Evolutionary conservation across 352 stramenopile species (phyloP).

Genomic region (Chrysophaeum taylorii): DNA sequence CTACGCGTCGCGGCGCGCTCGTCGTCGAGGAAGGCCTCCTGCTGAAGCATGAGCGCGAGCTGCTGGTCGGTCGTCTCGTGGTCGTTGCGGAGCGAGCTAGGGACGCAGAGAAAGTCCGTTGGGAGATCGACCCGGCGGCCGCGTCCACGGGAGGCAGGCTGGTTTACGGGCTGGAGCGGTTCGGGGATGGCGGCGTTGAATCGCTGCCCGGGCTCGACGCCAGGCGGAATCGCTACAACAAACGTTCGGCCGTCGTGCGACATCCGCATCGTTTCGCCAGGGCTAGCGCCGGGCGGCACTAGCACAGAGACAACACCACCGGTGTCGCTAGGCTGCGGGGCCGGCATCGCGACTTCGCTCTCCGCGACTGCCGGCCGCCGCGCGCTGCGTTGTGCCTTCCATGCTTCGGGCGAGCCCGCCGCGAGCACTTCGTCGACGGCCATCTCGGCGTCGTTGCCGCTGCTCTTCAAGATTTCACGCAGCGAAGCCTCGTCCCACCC

Average conservation of each 20-base stretch:
- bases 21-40: background rate
- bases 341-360: background rate
- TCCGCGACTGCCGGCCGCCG: background rate
- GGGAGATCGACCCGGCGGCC: background rate
- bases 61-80: background rate
- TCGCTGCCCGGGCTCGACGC: background rate
- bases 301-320: background rate
- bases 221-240: background rate
- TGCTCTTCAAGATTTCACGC: background rate
- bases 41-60: background rate
- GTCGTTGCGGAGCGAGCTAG: background rate
- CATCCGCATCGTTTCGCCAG: background rate
- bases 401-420: background rate
- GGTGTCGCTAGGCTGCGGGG: too few relatives aligned
- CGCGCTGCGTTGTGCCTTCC: background rate
- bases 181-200: background rate
- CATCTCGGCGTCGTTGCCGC: background rate
- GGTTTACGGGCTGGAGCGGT: background rate
- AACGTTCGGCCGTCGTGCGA: background rate
- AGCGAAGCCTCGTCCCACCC: slow-evolving; percentile 1
- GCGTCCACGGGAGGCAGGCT: background rate
- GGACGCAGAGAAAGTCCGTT: background rate
- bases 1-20: background rate
- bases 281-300: background rate
- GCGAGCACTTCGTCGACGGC: background rate